Conservation (phyloP, 192 early-diverging fungal species). For the Coemansia sp. region DNA sequence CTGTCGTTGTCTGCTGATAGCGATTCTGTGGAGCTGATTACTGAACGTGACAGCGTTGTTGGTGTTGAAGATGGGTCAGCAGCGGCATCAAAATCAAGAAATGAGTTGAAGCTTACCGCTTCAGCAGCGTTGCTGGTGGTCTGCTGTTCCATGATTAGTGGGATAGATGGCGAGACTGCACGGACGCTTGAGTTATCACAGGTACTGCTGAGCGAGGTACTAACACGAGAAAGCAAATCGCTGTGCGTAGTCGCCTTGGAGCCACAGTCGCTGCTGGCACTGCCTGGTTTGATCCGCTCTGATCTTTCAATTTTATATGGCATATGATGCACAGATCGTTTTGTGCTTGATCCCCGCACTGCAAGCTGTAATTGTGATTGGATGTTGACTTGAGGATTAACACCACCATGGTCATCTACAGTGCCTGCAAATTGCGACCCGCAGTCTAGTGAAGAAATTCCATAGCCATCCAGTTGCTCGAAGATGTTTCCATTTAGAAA, state of each 20-base stretch:
- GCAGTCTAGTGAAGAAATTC: conserved; percentile 11
- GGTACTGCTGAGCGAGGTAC: conserved; percentile 16
- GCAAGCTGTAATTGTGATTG: conserved; percentile 26
- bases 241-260: not conserved
- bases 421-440: not conserved
- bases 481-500: conserved; percentile 12
- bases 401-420: not conserved
- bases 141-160: conserved; percentile 36
- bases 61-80: conserved; percentile 4
- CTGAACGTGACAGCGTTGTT: not conserved
- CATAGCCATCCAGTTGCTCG: conserved; percentile 27
- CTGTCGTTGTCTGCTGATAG: conserved; percentile 1
- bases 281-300: conserved; percentile 16
- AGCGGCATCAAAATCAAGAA: conserved; percentile 1
- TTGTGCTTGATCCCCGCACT: conserved; percentile 27
- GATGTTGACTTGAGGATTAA: no score
- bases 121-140: not conserved
- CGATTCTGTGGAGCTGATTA: not conserved
- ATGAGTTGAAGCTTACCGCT: conserved; percentile 1
- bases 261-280: conserved; percentile 18
- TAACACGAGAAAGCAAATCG: not conserved
- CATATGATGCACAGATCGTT: conserved; percentile 20
- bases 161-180: conserved; percentile 31
- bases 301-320: conserved; percentile 30
- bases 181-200: conserved; percentile 16